Evolutionary conservation across 129 eudicot species (phyloP).

Genomic region (Chrysanthemum makinoi): DNA sequence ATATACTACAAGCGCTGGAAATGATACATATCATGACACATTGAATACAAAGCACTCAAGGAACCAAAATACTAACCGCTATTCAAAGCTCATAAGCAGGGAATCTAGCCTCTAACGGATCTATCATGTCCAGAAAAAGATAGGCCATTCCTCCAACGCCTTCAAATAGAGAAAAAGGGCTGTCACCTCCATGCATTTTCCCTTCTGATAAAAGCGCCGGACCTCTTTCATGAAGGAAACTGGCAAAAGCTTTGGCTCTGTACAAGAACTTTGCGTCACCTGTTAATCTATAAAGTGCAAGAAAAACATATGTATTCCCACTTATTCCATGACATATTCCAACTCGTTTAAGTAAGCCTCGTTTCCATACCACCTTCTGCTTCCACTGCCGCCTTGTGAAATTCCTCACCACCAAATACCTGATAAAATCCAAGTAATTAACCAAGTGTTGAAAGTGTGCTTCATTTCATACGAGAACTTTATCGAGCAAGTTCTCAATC

Average conservation of each 20-base stretch:
- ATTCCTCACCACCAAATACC: slow-evolving; percentile 60
- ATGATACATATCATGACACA: background rate
- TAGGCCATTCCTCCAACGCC: slow-evolving; percentile 88
- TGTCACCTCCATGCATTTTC: slow-evolving; percentile 81
- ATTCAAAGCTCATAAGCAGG: slow-evolving; percentile 72
- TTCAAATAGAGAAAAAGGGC: slow-evolving; percentile 75
- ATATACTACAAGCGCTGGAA: background rate
- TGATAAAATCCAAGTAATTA: slow-evolving; percentile 12
- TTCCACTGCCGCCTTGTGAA: slow-evolving; percentile 64
- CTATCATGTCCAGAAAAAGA: slow-evolving; percentile 77
- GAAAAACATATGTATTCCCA: slow-evolving; percentile 80
- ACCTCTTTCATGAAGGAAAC: slow-evolving; percentile 63
- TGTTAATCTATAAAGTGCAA: slow-evolving; percentile 66
- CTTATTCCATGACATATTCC: slow-evolving; percentile 88
- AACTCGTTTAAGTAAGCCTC: slow-evolving; percentile 77
- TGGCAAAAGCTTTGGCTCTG: slow-evolving; percentile 77
- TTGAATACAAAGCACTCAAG: background rate
- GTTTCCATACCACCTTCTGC: slow-evolving; percentile 88
- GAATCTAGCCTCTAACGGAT: slow-evolving; percentile 63
- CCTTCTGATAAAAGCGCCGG: slow-evolving; percentile 59
- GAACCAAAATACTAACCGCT: slow-evolving; percentile 1
- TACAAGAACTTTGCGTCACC: slow-evolving; percentile 60
- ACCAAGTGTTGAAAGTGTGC: too few relatives aligned
- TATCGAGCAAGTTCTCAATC: too few relatives aligned
- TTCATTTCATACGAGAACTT: background rate